Percentiles rank a stretch among this genome's conserved stretches.
Evolutionary conservation across 371 early-diverging fungal genomes (phyloP).

Genomic region (Mucor plumbeus): DNA sequence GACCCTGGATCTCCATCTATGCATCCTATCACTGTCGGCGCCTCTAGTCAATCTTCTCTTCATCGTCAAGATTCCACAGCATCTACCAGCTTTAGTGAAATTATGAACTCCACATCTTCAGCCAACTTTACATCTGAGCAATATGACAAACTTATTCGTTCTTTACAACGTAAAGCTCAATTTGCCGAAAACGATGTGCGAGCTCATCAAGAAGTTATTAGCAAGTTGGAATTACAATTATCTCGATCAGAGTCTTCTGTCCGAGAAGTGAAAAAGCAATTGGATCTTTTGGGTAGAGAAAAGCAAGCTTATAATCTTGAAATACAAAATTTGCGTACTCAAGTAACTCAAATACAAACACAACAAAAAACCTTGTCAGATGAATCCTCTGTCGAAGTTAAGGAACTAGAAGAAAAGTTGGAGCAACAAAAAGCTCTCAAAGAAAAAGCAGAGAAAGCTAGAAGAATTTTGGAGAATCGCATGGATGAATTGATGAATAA

Average conservation of each 20-base stretch:
- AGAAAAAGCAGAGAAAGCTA: conserved; percentile 57
- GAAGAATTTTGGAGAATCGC: conserved; percentile 49
- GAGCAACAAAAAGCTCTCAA: conserved; percentile 44
- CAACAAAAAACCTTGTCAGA: conserved; percentile 28
- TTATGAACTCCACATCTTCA: conserved; percentile 21
- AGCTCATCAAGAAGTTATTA: conserved; percentile 52
- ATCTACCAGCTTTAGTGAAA: conserved; percentile 34
- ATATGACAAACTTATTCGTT: conserved; percentile 53
- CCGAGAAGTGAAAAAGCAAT: conserved; percentile 45
- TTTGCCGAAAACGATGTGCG: conserved; percentile 46
- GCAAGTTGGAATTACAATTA: conserved; percentile 47
- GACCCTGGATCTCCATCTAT: conserved; percentile 18
- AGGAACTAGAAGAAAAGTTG: conserved; percentile 36
- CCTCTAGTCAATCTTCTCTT: conserved; percentile 17
- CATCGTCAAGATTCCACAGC: conserved; percentile 29
- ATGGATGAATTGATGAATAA: conserved; percentile 57
- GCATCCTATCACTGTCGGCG: not conserved
- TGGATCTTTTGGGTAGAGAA: conserved; percentile 45
- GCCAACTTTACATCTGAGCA: conserved; percentile 45
- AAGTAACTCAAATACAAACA: conserved; percentile 40
- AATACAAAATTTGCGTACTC: conserved; percentile 44
- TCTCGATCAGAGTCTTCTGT: conserved; percentile 46
- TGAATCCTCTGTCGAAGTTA: conserved; percentile 27
- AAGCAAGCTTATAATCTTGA: conserved; percentile 47
- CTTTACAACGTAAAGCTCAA: conserved; percentile 52